Conservation (phyloP, 495 filamentous ascomycete genomes). For the Aspergillus ostianus region DNA sequence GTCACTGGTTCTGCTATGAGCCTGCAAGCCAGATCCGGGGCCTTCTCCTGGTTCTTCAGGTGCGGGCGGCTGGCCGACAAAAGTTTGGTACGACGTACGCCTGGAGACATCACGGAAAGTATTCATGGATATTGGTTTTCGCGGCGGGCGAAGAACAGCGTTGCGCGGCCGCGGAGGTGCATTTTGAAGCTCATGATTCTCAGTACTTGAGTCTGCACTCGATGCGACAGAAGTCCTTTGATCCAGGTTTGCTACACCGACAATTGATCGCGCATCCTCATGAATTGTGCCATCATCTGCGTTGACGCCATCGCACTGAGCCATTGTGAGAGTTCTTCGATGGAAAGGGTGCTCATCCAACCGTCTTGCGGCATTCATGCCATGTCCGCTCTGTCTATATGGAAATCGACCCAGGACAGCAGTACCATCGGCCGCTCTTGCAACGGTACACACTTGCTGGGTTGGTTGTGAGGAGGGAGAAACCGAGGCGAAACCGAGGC, state of each 20-base stretch:
- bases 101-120: background rate
- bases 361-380: conserved; percentile 23
- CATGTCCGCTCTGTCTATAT: conserved; percentile 40
- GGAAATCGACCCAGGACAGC: conserved; percentile 39
- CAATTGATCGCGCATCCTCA: background rate
- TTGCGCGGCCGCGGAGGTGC: background rate
- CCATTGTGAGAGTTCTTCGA: conserved; percentile 22
- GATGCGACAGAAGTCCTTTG: background rate
- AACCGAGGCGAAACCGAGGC: conserved; percentile 25
- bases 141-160: background rate
- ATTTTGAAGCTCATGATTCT: background rate
- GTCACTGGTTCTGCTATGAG: background rate
- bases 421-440: conserved; percentile 39
- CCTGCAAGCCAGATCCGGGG: background rate
- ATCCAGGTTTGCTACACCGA: background rate
- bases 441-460: conserved; percentile 14
- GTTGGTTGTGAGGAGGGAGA: conserved; percentile 2
- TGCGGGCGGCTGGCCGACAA: background rate
- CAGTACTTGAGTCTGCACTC: background rate
- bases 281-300: background rate
- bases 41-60: background rate
- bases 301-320: conserved; percentile 11
- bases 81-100: background rate
- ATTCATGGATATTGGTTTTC: background rate
- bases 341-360: conserved; percentile 41